These are phyloP conservation scores for cucumber (Cucumis sativus) DNA, from an alignment of 306 rosid genomes.

Conservation along the genomic window Cucumber_9930_V3 NC_026660.2:23825001-23825500, in stretches of 20 bases:
- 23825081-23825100: neutral
- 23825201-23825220: slow-evolving; percentile 98
- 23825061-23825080: neutral
- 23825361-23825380: slow-evolving; percentile 96
- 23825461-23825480: slow-evolving; percentile 93
- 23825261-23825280: slow-evolving; percentile 96
- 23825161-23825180: slow-evolving; percentile 37
- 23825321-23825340: neutral
- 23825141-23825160: neutral
- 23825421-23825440: slow-evolving; percentile 83
- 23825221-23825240: slow-evolving; percentile 95
- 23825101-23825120: neutral
- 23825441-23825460: slow-evolving; percentile 93
- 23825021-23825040: neutral
- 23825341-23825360: neutral
- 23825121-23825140: neutral
- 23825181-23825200: slow-evolving; percentile 96
- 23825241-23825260: slow-evolving; percentile 99
- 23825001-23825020: neutral
- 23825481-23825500: slow-evolving; percentile 60
- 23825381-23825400: slow-evolving; percentile 98
- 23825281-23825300: neutral
- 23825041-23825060: neutral
- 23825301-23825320: neutral
- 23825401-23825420: slow-evolving; percentile 81